A percentile compares a stretch with the other conserved stretches of the same genome.
phyloP scores from a whole-genome alignment of 805 yeast genomes.

The Nakazawaea pomicola region DNA sequence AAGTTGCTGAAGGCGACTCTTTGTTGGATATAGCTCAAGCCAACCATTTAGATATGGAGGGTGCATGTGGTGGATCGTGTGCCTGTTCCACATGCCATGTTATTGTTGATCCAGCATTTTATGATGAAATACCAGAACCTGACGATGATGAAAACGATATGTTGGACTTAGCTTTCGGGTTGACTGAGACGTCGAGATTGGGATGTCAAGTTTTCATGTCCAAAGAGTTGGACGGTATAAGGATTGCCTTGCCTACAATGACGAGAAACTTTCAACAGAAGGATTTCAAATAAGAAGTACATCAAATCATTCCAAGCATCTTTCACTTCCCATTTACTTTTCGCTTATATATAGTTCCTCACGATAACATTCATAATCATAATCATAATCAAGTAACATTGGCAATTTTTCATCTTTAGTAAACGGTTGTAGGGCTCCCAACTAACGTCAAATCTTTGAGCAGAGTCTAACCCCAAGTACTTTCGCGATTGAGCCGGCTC shows the following conservation, averaged over 20 bases:
- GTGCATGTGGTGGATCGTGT: constrained; percentile 98
- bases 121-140: constrained; percentile 90
- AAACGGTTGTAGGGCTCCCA: no score
- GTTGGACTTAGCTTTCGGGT: constrained; percentile 95
- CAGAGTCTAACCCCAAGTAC: no score
- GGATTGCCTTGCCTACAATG: constrained; percentile 97
- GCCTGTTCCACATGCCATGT: constrained; percentile 98
- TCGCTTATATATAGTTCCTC: neutral
- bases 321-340: neutral
- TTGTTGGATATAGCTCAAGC: constrained; percentile 94
- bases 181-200: constrained; percentile 92
- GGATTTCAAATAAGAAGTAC: constrained; percentile 63
- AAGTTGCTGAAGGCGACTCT: constrained; percentile 90
- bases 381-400: no score
- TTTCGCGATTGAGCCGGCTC: no score
- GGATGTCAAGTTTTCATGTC: constrained; percentile 93
- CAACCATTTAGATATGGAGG: constrained; percentile 91
- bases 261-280: constrained; percentile 83
- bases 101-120: constrained; percentile 91
- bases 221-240: constrained; percentile 85
- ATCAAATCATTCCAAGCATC: no score
- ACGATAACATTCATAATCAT: no score
- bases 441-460: no score
- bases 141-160: constrained; percentile 97
- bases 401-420: no score